Evolutionary conservation across 257 asterid genomes (phyloP), one percentile per base, ranked within the genome.

Genomic region (Primulina huaijiensis): DNA sequence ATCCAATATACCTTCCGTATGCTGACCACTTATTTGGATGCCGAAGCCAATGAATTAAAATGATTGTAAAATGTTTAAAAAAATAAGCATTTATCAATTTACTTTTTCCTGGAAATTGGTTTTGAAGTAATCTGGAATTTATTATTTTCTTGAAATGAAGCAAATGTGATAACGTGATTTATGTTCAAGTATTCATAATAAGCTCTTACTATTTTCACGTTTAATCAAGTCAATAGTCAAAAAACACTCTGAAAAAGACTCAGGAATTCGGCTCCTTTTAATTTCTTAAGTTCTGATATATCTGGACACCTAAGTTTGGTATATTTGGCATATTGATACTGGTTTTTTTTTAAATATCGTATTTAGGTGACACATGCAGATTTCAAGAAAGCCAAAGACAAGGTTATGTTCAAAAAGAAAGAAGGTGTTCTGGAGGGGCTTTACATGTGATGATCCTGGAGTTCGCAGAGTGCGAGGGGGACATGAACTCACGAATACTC

Each of bases 341-440:
- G 66, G 72, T 53, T 23, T 57, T 25, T 25, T 57, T 17, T 17
- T 31, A 0, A 3, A 11, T 59, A 21, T 62, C 19, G 16, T 71
- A 46, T 7, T 64, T 56, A 84, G 89, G 89, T 84, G 69, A 82
- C 75, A 1, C 89, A 79, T 73, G 29, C 83, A 6, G 89, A 84
- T 75, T 80, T 84, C 77, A 82, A 84, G 76, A 84, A 82, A 75
- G 89, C 89, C 2, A 84, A 84, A 60, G 87, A 84, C 74, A 84
- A 84, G 79, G 87, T 84, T 71, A 82, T 84, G 89, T 84, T 81
- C 79, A 84, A 81, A 76, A 84, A 84, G 85, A 82, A 84, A 68
- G 89, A 84, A 72, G 89, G 89, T 12, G 86, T 79, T 33, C 90
- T 88, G 0, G 90, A 85, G 78, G 88, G 90, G 55, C 81, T 84